Conservation (phyloP, 805 yeast genomes). For the Sungouiozyma ichnusensis region DNA sequence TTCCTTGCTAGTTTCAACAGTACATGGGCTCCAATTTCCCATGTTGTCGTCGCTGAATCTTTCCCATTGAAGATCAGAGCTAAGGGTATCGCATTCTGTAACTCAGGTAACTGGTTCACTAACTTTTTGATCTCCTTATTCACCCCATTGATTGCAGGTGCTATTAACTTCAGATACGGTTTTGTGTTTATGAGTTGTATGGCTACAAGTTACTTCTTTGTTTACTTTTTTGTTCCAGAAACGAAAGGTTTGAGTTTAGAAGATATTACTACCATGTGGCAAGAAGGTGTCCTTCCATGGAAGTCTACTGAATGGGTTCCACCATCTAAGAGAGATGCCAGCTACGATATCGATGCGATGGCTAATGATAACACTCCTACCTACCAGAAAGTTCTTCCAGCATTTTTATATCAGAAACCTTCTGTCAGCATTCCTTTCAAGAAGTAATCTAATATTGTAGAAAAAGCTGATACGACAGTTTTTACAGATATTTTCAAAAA, state of each 20-base stretch:
- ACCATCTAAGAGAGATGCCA: slow-evolving; percentile 23
- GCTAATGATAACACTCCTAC: slow-evolving; percentile 10
- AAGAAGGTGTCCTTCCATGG: slow-evolving; percentile 31
- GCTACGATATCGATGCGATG: slow-evolving; percentile 9
- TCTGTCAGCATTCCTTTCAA: too few species aligned
- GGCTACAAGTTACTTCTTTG: slow-evolving; percentile 44
- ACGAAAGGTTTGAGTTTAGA: slow-evolving; percentile 70
- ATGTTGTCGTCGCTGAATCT: slow-evolving; percentile 53
- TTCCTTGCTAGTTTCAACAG: slow-evolving; percentile 62
- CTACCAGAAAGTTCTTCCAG: slow-evolving; percentile 3
- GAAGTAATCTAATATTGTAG: too few species aligned
- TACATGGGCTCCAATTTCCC: slow-evolving; percentile 64
- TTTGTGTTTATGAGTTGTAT: slow-evolving; percentile 45
- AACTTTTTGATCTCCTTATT: slow-evolving; percentile 53
- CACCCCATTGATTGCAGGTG: slow-evolving; percentile 54
- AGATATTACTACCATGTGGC: slow-evolving; percentile 53
- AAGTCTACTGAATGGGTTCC: slow-evolving; percentile 40
- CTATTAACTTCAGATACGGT: slow-evolving; percentile 58
- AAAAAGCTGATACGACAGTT: too few species aligned
- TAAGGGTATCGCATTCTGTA: slow-evolving; percentile 42
- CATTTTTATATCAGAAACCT: too few species aligned
- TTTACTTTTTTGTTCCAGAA: slow-evolving; percentile 56
- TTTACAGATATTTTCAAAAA: too few species aligned
- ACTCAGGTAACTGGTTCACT: slow-evolving; percentile 53
- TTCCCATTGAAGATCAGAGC: slow-evolving; percentile 62